Evolutionary conservation across 129 eudicot species (phyloP).

Genomic region (Flaveria robusta): DNA sequence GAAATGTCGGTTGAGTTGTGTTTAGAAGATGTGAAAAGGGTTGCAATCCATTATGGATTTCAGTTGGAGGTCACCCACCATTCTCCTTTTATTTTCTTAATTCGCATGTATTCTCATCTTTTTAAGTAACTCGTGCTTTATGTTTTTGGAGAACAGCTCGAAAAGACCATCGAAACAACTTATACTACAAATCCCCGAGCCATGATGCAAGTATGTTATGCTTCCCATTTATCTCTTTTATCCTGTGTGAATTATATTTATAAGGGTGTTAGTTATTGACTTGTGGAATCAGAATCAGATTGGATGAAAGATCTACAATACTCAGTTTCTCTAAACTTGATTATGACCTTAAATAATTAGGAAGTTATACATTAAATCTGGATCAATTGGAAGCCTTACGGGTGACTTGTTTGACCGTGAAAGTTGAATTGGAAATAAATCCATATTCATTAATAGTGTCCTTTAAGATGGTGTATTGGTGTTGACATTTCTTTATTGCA

Average conservation of each 20-base stretch:
- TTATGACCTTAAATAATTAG: background rate
- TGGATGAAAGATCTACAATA: background rate
- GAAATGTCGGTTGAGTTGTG: constrained; percentile 96
- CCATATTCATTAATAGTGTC: background rate
- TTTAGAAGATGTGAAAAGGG: constrained; percentile 91
- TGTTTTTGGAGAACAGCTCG: constrained; percentile 49
- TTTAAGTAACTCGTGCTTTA: background rate
- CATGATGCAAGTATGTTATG: constrained; percentile 93
- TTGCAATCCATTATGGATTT: constrained; percentile 79
- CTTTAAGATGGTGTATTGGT: background rate
- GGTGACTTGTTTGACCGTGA: constrained; percentile 15
- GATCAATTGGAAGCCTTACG: background rate
- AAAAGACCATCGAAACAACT: constrained; percentile 83
- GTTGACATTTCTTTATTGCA: background rate
- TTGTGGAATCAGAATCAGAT: background rate
- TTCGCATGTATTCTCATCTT: background rate
- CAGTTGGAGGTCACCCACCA: constrained; percentile 60
- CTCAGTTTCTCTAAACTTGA: background rate
- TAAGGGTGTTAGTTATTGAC: background rate
- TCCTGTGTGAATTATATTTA: background rate
- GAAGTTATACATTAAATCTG: background rate
- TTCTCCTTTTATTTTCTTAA: constrained; percentile 4
- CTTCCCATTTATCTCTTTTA: constrained; percentile 9
- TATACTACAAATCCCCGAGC: constrained; percentile 78
- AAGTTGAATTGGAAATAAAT: background rate